Percentiles rank a stretch among this genome's conserved stretches.
Evolutionary conservation across 345 rosid species (phyloP).

Genomic region (Camelina hispida): DNA sequence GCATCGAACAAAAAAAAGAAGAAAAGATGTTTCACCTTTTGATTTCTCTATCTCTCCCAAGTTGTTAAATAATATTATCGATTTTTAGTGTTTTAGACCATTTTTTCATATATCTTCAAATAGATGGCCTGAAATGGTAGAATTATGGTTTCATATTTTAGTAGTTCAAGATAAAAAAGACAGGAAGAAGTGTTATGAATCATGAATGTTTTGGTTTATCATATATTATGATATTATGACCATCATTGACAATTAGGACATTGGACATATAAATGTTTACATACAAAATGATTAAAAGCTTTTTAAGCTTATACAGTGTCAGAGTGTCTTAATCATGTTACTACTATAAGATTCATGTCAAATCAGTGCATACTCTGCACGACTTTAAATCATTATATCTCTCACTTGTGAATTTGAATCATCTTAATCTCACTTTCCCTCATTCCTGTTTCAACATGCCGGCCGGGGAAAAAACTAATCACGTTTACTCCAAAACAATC

Average conservation of each 20-base stretch:
- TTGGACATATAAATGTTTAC: conserved; percentile 4
- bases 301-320: conserved; percentile 13
- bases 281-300: conserved; percentile 8
- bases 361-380: conserved; percentile 18
- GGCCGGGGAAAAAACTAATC: conserved; percentile 1
- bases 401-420: neutral
- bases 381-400: neutral
- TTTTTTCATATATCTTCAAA: neutral
- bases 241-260: conserved; percentile 7
- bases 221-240: neutral
- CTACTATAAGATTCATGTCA: conserved; percentile 12
- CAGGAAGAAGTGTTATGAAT: neutral
- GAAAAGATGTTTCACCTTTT: neutral
- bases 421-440: neutral
- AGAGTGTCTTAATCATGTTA: conserved; percentile 19
- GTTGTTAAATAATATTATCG: neutral
- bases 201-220: conserved; percentile 18
- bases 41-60: neutral
- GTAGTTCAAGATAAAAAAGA: conserved; percentile 2
- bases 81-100: too few relatives aligned
- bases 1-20: too few relatives aligned
- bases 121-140: neutral
- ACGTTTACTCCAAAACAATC: neutral
- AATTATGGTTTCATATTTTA: neutral
- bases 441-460: conserved; percentile 20